Conservation (phyloP, 2,329 filamentous ascomycete genomes). For the Fusarium drepaniforme region DNA sequence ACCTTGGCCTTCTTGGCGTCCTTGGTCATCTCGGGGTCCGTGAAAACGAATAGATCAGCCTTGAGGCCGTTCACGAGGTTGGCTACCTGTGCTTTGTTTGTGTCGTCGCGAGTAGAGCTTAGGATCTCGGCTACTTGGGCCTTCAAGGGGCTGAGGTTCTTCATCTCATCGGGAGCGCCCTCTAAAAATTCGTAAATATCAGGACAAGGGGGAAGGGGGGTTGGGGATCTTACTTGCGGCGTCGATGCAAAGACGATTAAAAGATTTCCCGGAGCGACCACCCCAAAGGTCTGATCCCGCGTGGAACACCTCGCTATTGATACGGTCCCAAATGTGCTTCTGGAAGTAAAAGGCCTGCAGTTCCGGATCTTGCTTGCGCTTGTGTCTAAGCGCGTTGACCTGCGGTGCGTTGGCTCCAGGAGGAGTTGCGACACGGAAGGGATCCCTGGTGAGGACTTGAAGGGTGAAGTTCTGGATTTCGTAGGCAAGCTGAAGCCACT, state of each 20-base stretch:
- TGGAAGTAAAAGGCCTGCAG: constrained; percentile 6
- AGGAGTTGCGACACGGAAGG: background rate
- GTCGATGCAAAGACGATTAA: constrained; percentile 24
- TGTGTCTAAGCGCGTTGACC: constrained; percentile 12
- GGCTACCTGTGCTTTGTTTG: background rate
- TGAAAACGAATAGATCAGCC: constrained; percentile 15
- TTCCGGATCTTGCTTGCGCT: background rate
- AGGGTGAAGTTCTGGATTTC: constrained; percentile 13
- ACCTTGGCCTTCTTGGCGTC: background rate
- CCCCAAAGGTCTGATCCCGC: constrained; percentile 16
- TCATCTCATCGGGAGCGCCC: constrained; percentile 1
- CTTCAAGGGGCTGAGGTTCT: constrained; percentile 23
- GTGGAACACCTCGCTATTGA: constrained; percentile 10
- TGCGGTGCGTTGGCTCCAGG: background rate
- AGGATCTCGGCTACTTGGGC: constrained; percentile 8
- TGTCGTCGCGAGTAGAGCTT: background rate
- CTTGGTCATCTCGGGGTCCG: background rate
- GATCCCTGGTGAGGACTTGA: constrained; percentile 13
- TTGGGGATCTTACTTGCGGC: constrained; percentile 11
- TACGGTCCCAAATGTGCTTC: constrained; percentile 18
- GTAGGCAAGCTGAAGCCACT: constrained; percentile 5
- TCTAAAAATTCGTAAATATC: constrained; percentile 12
- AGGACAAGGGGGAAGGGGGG: too few relatives aligned
- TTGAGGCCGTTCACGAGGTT: background rate
- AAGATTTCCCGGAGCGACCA: constrained; percentile 12